These are phyloP conservation scores for Mycena belliarum DNA, from an alignment of 768 basidiomycete species.

Conservation along the genomic window DNA sequence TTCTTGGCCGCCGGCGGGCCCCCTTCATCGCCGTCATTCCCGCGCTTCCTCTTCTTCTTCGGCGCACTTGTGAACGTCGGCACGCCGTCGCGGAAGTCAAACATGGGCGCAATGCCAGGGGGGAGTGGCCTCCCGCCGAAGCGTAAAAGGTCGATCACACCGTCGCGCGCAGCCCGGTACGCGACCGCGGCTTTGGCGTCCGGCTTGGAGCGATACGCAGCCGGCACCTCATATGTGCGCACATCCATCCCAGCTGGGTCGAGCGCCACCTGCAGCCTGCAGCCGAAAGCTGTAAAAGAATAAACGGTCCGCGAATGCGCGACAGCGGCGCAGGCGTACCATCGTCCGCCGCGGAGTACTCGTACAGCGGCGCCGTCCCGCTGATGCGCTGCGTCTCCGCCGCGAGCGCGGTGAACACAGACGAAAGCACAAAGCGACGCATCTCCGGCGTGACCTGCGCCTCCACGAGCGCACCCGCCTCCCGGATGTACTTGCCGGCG, in stretches of 20 bases:
- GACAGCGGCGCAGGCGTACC: conserved; percentile 37
- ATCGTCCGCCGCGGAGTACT: conserved; percentile 47
- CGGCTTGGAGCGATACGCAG: conserved; percentile 54
- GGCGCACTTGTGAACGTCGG: conserved; percentile 35
- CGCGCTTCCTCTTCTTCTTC: conserved; percentile 24
- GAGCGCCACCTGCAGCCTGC: conserved; percentile 46
- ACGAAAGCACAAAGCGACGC: conserved; percentile 44
- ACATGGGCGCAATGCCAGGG: conserved; percentile 30
- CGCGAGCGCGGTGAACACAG: conserved; percentile 46
- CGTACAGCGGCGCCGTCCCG: conserved; percentile 40
- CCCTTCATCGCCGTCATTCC: neutral
- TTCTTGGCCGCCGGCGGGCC: conserved; percentile 15
- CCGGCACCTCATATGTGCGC: conserved; percentile 46
- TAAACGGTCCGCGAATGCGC: neutral
- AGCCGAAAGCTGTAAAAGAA: conserved; percentile 51
- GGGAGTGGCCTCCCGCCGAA: conserved; percentile 48
- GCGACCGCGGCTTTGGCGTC: conserved; percentile 66
- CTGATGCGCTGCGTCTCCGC: conserved; percentile 48
- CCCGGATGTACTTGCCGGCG: conserved; percentile 56
- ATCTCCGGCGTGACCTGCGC: conserved; percentile 45
- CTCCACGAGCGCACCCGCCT: conserved; percentile 43
- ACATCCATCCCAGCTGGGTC: conserved; percentile 29
- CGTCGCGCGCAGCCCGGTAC: conserved; percentile 52
- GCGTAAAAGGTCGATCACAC: conserved; percentile 61
- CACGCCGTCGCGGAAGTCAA: conserved; percentile 14